These are phyloP conservation scores for Trametes polyzona DNA, from an alignment of 1,284 basidiomycete genomes.

Conservation along the genomic window DNA sequence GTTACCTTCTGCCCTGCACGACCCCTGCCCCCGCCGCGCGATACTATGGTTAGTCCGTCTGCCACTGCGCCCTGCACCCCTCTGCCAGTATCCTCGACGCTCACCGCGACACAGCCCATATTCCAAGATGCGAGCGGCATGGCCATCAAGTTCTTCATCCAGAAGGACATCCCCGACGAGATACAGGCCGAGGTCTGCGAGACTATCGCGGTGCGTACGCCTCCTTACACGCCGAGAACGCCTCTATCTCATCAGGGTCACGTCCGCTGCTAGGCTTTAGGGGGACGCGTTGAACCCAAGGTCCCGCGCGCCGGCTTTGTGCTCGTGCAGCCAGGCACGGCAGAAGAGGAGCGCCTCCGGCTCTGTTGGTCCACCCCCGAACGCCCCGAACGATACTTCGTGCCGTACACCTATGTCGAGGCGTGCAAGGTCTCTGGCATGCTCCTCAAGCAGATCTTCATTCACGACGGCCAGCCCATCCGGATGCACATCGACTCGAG, in stretches of 20 bases:
- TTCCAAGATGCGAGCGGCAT: constrained; percentile 68
- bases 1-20: constrained; percentile 22
- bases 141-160: constrained; percentile 79
- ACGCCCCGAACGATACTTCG: constrained; percentile 73
- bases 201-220: constrained; percentile 60
- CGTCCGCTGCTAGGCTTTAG: constrained; percentile 70
- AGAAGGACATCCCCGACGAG: constrained; percentile 72
- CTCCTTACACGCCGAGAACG: not conserved
- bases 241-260: not conserved
- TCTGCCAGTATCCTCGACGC: constrained; percentile 6
- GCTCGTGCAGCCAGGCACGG: constrained; percentile 65
- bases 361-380: constrained; percentile 68
- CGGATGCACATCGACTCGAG: constrained; percentile 77
- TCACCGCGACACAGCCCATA: constrained; percentile 48
- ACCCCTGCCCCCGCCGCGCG: not conserved
- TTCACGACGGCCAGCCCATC: constrained; percentile 62
- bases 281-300: constrained; percentile 75
- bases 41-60: constrained; percentile 29
- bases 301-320: constrained; percentile 76
- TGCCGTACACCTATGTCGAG: constrained; percentile 77
- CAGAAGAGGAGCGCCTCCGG: constrained; percentile 72
- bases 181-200: constrained; percentile 70
- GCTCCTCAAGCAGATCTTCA: constrained; percentile 74
- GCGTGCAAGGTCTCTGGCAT: constrained; percentile 75
- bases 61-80: not conserved